A percentile compares a stretch with the other conserved stretches of the same genome.
Evolutionary conservation across 1,284 basidiomycete species (phyloP).

Genomic region (Ceratobasidium sp.): DNA sequence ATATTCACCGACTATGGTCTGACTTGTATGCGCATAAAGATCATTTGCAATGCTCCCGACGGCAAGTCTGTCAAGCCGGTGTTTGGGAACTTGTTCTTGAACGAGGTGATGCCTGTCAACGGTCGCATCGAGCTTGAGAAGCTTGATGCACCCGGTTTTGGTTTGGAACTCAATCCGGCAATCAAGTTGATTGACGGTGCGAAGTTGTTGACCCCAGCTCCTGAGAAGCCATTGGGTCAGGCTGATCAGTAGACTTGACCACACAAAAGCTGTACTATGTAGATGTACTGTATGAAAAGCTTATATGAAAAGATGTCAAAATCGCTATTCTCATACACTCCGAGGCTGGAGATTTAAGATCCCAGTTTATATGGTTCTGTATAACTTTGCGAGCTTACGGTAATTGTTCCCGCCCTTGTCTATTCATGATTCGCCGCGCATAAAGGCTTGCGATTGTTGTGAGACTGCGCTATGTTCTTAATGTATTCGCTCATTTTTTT

Average conservation of each 20-base stretch:
- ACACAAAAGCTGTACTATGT: neutral
- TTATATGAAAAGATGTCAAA: neutral
- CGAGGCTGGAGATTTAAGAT: no score
- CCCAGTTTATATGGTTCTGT: no score
- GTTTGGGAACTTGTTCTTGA: conserved; percentile 59
- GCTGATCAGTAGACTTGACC: neutral
- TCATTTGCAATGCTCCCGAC: conserved; percentile 60
- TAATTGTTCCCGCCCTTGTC: no score
- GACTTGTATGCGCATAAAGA: conserved; percentile 49
- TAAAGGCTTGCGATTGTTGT: no score
- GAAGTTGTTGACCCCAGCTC: conserved; percentile 17
- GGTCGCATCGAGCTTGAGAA: conserved; percentile 53
- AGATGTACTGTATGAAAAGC: neutral
- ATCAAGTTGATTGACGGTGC: conserved; percentile 42
- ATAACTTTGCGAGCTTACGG: no score
- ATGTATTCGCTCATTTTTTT: no score
- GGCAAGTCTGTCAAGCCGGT: conserved; percentile 56
- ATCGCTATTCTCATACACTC: neutral
- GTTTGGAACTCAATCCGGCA: conserved; percentile 56
- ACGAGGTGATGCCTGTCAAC: conserved; percentile 57
- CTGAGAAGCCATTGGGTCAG: conserved; percentile 17
- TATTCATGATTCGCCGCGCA: no score
- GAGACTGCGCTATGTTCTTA: no score
- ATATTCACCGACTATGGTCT: conserved; percentile 33
- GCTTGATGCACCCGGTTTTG: conserved; percentile 56